These are phyloP conservation scores for Oryza longistaminata DNA, from an alignment of 176 grass and related monocot genomes.

Conservation along the genomic window DNA sequence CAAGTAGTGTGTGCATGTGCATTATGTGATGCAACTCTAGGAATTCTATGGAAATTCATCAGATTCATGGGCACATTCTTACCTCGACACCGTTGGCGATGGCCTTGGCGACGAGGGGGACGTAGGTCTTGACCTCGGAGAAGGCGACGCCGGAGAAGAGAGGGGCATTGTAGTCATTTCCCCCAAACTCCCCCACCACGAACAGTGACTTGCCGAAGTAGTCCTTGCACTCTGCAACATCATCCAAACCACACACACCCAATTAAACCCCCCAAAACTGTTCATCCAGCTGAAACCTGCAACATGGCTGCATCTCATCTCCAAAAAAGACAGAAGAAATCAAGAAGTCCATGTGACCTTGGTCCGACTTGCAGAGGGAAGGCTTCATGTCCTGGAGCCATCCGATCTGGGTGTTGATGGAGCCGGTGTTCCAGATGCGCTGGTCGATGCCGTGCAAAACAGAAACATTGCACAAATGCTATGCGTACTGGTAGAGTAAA, in stretches of 20 bases:
- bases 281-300: not conserved
- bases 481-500: no score
- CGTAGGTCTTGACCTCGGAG: constrained; percentile 68
- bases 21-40: constrained; percentile 10
- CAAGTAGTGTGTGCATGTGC: not conserved
- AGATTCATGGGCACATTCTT: not conserved
- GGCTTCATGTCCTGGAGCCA: constrained; percentile 88
- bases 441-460: constrained; percentile 48
- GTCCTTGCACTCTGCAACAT: constrained; percentile 71
- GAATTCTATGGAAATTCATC: not conserved
- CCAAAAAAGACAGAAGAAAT: not conserved
- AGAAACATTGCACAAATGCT: no score
- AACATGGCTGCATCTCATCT: not conserved
- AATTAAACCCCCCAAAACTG: not conserved
- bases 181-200: constrained; percentile 91
- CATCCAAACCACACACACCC: not conserved
- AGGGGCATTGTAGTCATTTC: constrained; percentile 94
- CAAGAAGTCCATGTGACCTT: constrained; percentile 31
- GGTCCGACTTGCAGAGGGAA: constrained; percentile 69
- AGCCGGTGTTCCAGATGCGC: constrained; percentile 86
- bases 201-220: constrained; percentile 87
- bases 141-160: constrained; percentile 72
- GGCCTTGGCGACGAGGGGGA: constrained; percentile 60
- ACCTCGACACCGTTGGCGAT: constrained; percentile 76
- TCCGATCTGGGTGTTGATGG: constrained; percentile 77